Conservation (phyloP, 2,329 filamentous ascomycete species). For the Arthrobotrys pseudoclavata region DNA sequence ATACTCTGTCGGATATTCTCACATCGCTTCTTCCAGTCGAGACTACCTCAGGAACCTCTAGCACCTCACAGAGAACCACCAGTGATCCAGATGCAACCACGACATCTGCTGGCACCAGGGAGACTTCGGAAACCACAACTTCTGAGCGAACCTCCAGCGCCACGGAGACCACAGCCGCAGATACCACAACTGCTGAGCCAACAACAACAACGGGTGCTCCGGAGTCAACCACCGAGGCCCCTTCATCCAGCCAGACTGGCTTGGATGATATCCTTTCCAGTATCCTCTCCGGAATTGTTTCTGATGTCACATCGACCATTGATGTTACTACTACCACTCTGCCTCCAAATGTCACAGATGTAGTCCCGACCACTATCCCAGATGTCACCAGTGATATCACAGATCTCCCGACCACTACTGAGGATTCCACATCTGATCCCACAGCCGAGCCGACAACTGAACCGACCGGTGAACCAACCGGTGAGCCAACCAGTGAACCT, state of each 20-base stretch:
- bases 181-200: conserved; percentile 13
- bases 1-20: conserved; percentile 60
- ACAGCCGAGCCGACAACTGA: conserved; percentile 18
- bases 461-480: conserved; percentile 24
- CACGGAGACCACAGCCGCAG: conserved; percentile 3
- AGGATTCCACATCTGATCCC: conserved; percentile 23
- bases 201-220: conserved; percentile 35
- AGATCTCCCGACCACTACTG: conserved; percentile 35
- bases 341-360: conserved; percentile 50
- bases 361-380: conserved; percentile 29
- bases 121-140: neutral
- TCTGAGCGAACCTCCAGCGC: conserved; percentile 33
- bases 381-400: conserved; percentile 44
- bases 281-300: conserved; percentile 36
- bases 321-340: conserved; percentile 63
- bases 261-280: conserved; percentile 60
- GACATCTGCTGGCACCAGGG: conserved; percentile 29
- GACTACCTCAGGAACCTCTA: conserved; percentile 63
- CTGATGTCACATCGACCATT: conserved; percentile 64
- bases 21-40: conserved; percentile 63
- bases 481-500: conserved; percentile 59
- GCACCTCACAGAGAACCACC: conserved; percentile 22
- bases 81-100: conserved; percentile 58
- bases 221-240: conserved; percentile 58
- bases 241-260: conserved; percentile 43